phyloP scores from a whole-genome alignment of 805 yeast genomes.

The Metschnikowia lachancei region DNA sequence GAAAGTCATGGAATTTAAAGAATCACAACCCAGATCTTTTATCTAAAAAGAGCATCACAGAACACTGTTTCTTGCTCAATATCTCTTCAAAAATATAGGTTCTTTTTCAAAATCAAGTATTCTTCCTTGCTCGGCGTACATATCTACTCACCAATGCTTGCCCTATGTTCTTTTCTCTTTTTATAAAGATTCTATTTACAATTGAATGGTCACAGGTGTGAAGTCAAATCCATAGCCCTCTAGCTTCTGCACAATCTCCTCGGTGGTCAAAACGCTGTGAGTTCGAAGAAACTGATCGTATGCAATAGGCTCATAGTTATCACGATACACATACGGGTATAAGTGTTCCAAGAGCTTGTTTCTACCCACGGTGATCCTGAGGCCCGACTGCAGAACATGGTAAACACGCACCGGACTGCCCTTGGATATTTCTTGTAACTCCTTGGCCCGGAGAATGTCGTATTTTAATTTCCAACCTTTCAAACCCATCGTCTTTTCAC shows the following conservation, averaged over 20 bases:
- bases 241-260: conserved; percentile 50
- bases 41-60: too few relatives aligned
- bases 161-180: background rate
- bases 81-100: too few relatives aligned
- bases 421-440: conserved; percentile 38
- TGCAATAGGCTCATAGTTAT: conserved; percentile 42
- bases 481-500: conserved; percentile 90
- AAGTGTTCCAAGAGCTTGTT: conserved; percentile 56
- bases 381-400: conserved; percentile 43
- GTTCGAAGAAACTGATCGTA: conserved; percentile 47
- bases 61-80: too few relatives aligned
- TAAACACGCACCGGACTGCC: conserved; percentile 41
- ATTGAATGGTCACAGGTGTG: conserved; percentile 23
- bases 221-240: conserved; percentile 44
- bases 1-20: too few relatives aligned
- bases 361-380: conserved; percentile 59
- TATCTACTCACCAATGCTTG: background rate
- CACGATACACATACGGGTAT: conserved; percentile 48
- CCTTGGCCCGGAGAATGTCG: conserved; percentile 53
- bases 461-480: conserved; percentile 89
- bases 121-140: background rate
- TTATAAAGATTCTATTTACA: conserved; percentile 7
- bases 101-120: too few relatives aligned
- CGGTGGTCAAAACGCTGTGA: conserved; percentile 44
- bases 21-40: too few relatives aligned